Base-by-base conservation (phyloP, 177 flowering plant genomes). In the Vitis hybrid region DNA sequence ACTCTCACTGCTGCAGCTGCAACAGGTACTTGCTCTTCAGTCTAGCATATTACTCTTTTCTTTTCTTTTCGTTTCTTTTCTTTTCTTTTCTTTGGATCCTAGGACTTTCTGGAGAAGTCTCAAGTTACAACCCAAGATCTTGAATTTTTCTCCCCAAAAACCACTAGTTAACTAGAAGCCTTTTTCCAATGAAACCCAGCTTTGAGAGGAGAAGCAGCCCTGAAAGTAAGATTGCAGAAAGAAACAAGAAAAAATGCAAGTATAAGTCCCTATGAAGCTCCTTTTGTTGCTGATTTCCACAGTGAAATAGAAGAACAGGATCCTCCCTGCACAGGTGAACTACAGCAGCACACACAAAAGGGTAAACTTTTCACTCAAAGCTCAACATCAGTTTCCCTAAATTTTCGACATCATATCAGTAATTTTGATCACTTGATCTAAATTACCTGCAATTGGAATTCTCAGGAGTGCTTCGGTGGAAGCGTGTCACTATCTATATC, bases 1-100 rank as follows among this genome's bases (percentile, higher is more conserved):
- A 95, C 97, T 65, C 90, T 95, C 17, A 95, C 97, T 13, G 98
- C 99, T 60, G 93, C 97, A 30, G 97, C 99, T 58, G 99, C 99
- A 62, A 95, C 99, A 70, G 99, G 99, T 94, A 86, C 10, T 67
- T 51, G 6, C 66, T 51, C 49, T 39, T 39, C 12, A 5, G 10
- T 32, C 17, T 52, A 11, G 64, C n/a, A 18, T 50, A 1, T 21
- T 21, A 21, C 2, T 5, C 8, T 39, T 26, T 26, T 26, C 26
- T 23, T 26, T 26, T 26, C 26, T 1, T 19, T 19, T 19, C 21
- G 1, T 19, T 50, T 5, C 7, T 34, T 23, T 26, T 26, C 26
- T 23, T 23, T 23, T 23, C 30, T 26, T 26, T 26, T 26, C 30
- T 26, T 26, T 26, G 30, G 30, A 26, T 26, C 30, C 30, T 26